phyloP scores from a whole-genome alignment of 2,329 filamentous ascomycete genomes.

The Colletotrichum filicis region DNA sequence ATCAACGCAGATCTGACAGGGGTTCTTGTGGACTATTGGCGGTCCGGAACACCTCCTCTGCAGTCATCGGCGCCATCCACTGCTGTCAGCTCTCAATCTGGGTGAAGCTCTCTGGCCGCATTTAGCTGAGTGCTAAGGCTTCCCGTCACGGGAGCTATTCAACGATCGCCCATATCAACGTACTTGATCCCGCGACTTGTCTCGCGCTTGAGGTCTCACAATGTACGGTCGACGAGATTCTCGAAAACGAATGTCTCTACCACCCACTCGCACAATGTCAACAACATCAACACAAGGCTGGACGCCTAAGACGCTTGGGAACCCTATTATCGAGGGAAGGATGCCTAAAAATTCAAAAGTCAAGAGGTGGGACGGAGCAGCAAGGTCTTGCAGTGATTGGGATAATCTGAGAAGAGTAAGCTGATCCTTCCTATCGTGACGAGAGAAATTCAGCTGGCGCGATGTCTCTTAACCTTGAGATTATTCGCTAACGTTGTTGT shows the following conservation, averaged over 20 bases:
- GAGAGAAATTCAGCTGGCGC: too few relatives aligned
- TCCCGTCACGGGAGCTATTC: not conserved
- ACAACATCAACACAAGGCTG: constrained; percentile 37
- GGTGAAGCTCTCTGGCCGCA: constrained; percentile 18
- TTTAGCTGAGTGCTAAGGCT: constrained; percentile 12
- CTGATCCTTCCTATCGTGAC: not conserved
- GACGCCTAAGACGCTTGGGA: constrained; percentile 48
- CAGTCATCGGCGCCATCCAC: constrained; percentile 21
- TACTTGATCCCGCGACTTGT: constrained; percentile 7
- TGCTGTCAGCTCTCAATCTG: not conserved
- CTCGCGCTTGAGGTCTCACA: constrained; percentile 4
- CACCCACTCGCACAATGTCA: constrained; percentile 20
- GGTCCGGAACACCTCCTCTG: constrained; percentile 17
- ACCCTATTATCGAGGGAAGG: constrained; percentile 41
- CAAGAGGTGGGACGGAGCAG: constrained; percentile 63
- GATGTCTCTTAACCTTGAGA: not conserved
- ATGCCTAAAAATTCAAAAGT: constrained; percentile 44
- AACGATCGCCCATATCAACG: constrained; percentile 25
- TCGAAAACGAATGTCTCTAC: constrained; percentile 4
- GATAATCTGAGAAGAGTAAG: constrained; percentile 60
- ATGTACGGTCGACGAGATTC: constrained; percentile 14
- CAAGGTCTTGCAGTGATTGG: constrained; percentile 56
- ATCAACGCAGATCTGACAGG: constrained; percentile 14
- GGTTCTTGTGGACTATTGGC: not conserved
- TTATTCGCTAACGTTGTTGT: not conserved